Evolutionary conservation across 1,284 basidiomycete genomes (phyloP), one percentile per base, ranked within the genome.

Genomic region (Moesziomyces aphidis): DNA sequence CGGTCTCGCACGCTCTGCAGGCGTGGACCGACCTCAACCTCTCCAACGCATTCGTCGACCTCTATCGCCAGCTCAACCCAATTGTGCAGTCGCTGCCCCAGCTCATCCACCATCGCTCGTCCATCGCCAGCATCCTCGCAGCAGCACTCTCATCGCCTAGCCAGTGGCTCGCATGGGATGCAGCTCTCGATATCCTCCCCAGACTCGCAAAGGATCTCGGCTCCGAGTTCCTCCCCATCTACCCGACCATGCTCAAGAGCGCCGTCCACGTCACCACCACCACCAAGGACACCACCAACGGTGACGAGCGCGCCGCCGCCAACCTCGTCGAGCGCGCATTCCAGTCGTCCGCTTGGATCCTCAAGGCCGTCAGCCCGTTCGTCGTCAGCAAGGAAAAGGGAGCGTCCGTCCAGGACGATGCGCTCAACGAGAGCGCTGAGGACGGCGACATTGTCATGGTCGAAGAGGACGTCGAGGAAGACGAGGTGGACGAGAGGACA

Each of bases 11-110:
- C 0, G 80, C 83, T 3, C 61, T 84, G 11, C 55, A 69, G 15
- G 71, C 75, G 3, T 84, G 83, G 83, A 73, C 69, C 17, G 83
- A 84, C 49, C 79, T 84, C 57, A 84, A 84, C 53, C 72, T 82
- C 43, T 77, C 78, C 31, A 59, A 81, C n/a, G 78, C 78, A 3
- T 84, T 84, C 49, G 74, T 78, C 43, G 49, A 50, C 4, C 76
- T 83, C 19, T 67, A 77, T 13, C 61, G 66, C 4, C 57, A 70
- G 31, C 73, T 79, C 49, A 58, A 60, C 17, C 65, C 60, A 5
- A 77, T 71, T 45, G 61, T 74, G 31, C 79, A 72, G 36, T 80
- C 80, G 1, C 75, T 84, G 4, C 79, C 80, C 6, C 73, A 81
- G 53, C 73, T 84, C 8, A 70, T 84, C 10, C 83, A 84, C 45